Percentiles rank a stretch among this genome's conserved stretches.
Evolutionary conservation across 345 rosid genomes (phyloP).

Genomic region (Ailanthus altissimus): DNA sequence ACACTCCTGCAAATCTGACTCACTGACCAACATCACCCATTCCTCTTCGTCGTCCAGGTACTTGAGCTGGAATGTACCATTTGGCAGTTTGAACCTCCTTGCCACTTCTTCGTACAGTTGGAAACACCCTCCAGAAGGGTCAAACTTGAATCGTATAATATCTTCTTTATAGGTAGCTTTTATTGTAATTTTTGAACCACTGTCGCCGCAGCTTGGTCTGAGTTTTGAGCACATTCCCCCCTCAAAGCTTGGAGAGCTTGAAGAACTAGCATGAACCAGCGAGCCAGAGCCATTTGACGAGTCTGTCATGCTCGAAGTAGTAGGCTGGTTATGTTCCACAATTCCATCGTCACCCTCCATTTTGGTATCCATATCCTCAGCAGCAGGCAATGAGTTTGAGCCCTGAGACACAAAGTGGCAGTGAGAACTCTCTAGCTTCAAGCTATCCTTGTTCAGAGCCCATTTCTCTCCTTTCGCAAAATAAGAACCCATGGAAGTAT

Average conservation of each 20-base stretch:
- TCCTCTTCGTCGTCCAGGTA: constrained; percentile 91
- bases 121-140: constrained; percentile 57
- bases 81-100: constrained; percentile 68
- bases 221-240: constrained; percentile 42
- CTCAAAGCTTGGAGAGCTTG: constrained; percentile 57
- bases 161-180: constrained; percentile 87
- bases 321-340: constrained; percentile 45
- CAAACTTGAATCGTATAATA: constrained; percentile 74
- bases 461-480: constrained; percentile 17
- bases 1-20: constrained; percentile 84
- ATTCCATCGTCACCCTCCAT: constrained; percentile 43
- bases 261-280: constrained; percentile 46
- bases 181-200: constrained; percentile 51
- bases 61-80: constrained; percentile 72
- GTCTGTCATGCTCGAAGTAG: constrained; percentile 60
- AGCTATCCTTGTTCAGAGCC: constrained; percentile 29
- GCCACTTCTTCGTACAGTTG: constrained; percentile 77
- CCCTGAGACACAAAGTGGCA: constrained; percentile 34
- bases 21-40: constrained; percentile 77
- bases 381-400: constrained; percentile 43
- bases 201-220: constrained; percentile 32
- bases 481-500: constrained; percentile 29
- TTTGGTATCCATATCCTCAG: constrained; percentile 39
- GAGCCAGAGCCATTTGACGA: constrained; percentile 72
- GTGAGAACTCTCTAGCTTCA: constrained; percentile 35